Base-by-base conservation (phyloP, 176 grass and related monocot genomes). In the Alopecurus myosuroides region DNA sequence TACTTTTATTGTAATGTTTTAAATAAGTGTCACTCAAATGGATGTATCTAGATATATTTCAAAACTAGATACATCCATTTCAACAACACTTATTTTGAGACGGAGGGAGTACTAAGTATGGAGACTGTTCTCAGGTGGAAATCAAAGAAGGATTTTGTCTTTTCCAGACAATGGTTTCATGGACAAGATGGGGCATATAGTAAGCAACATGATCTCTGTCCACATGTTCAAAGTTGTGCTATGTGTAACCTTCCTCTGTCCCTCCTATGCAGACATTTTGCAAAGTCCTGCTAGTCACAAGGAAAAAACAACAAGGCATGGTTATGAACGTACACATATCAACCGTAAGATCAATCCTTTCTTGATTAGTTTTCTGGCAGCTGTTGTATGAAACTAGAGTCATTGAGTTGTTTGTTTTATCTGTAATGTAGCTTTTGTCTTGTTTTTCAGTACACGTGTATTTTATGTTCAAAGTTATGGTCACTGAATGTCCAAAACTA, bases 181-280 rank as follows among this genome's bases (percentile, higher is more conserved):
- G 89, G 91, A 74, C 96, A 95, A 90, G 96, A 98, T 78, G 93
- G 91, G 41, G 88, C 93, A 62, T 98, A 98, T 85, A 95, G 96
- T 98, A 90, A 95, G 89, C 77, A 83, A 79, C 37, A 49, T 17
- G 31, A 56, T 79, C 39, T 65, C 76, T 79, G 74, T 60, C 82
- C 31, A 74, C 44, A 74, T 31, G 28, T 30, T 74, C 42, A 48
- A 50, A 74, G 36, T 79, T 83, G 31, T 74, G 84, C 65, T 83
- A 34, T 50, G 83, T 79, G 3, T 62, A 72, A 36, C 5, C 1
- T 65, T 90, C 83, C 55, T 37, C 18, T 51, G 17, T 22, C 42
- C 30, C 51, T 84, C 30, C 40, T 46, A 52, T 89, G 77, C 83
- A 98, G 96, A 70, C 77, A 89, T 98, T 87, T 92, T 98, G 83